These are phyloP conservation scores for Astrothelium subdiscretum DNA, from an alignment of 495 filamentous ascomycete species.

Conservation along the genomic window DNA sequence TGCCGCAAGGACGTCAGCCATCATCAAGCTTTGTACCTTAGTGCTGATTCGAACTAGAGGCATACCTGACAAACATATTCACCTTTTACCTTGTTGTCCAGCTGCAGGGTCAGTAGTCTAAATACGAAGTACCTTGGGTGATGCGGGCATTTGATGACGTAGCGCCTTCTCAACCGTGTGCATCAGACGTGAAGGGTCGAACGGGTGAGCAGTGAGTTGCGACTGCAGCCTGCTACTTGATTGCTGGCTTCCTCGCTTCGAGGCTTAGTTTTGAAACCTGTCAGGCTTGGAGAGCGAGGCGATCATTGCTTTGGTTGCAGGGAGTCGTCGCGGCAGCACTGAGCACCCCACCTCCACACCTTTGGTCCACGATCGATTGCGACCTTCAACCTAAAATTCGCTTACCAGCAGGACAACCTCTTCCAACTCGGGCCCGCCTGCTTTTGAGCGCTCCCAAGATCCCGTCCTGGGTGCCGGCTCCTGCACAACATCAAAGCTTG, in stretches of 20 bases:
- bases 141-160: neutral
- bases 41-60: too few species aligned
- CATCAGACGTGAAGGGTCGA: neutral
- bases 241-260: neutral
- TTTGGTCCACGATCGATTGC: neutral
- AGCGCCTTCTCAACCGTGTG: neutral
- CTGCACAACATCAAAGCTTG: conserved; percentile 2
- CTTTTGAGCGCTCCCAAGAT: neutral
- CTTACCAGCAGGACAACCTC: neutral
- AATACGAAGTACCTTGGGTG: too few species aligned
- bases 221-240: too few species aligned
- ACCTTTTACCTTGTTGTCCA: neutral
- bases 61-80: too few species aligned
- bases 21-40: too few species aligned
- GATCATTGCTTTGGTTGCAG: neutral
- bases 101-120: neutral
- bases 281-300: neutral
- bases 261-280: neutral
- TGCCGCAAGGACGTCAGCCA: too few species aligned
- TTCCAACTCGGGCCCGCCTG: neutral
- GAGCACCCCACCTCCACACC: neutral
- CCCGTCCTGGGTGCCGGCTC: neutral
- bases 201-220: neutral
- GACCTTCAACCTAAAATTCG: neutral
- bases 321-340: neutral